These are phyloP conservation scores for Neurospora pannonica DNA, from an alignment of 495 filamentous ascomycete species.

Conservation along the genomic window DNA sequence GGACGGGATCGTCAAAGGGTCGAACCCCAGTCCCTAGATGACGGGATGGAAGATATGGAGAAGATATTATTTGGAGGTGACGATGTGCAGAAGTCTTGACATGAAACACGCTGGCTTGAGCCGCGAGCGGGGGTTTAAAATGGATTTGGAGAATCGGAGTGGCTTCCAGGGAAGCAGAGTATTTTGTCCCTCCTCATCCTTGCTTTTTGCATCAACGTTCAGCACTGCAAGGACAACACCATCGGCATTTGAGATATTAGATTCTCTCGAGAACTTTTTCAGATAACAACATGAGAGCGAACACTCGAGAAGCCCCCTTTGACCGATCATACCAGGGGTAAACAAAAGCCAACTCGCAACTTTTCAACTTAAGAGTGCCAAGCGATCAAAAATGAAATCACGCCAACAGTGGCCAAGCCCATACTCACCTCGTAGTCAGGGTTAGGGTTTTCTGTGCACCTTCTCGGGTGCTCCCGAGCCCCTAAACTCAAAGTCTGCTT, in stretches of 20 bases:
- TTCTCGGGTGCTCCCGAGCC: not conserved
- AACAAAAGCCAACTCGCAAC: not conserved
- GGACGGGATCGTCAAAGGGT: not conserved
- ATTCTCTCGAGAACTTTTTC: not conserved
- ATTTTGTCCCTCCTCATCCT: not conserved
- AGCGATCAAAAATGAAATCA: not conserved
- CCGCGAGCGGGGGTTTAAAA: not conserved
- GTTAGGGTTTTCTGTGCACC: not conserved
- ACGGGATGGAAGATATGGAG: not conserved
- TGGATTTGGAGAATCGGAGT: not conserved
- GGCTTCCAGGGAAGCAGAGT: not conserved
- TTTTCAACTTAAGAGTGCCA: not conserved
- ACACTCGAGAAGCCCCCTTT: not conserved
- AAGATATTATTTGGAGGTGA: not conserved
- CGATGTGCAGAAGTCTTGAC: not conserved
- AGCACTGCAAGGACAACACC: not conserved
- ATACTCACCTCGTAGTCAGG: not conserved
- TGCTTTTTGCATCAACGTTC: not conserved
- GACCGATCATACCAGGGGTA: not conserved
- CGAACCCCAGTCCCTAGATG: not conserved
- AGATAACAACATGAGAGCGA: not conserved
- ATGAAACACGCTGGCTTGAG: not conserved
- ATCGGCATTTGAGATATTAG: not conserved
- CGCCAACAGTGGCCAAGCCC: not conserved
- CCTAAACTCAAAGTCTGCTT: not conserved